These are phyloP conservation scores for Sporisorium reilianum DNA, from an alignment of 1,284 basidiomycete species.

Conservation along the genomic window DNA sequence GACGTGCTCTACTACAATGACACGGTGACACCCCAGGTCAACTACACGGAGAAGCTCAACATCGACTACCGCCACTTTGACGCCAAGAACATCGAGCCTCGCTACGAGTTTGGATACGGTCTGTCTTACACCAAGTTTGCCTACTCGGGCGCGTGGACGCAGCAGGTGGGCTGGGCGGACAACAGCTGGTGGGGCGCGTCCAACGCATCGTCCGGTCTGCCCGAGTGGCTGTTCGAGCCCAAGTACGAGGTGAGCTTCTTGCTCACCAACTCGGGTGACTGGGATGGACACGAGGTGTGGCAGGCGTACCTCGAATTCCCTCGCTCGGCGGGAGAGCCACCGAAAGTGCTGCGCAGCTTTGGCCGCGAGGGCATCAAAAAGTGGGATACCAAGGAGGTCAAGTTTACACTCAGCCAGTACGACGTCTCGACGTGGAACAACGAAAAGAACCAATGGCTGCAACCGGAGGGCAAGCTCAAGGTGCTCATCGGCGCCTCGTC, in stretches of 20 bases:
- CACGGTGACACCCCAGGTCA: constrained; percentile 49
- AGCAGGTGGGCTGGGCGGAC: constrained; percentile 37
- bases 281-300: constrained; percentile 60
- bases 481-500: constrained; percentile 56
- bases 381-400: constrained; percentile 38
- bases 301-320: constrained; percentile 63
- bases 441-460: constrained; percentile 48
- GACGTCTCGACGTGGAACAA: constrained; percentile 55
- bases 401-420: constrained; percentile 51
- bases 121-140: constrained; percentile 61
- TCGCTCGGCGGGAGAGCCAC: constrained; percentile 53
- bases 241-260: constrained; percentile 53
- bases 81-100: constrained; percentile 49
- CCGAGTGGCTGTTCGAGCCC: constrained; percentile 57
- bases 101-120: constrained; percentile 59
- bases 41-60: constrained; percentile 59
- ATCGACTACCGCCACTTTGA: constrained; percentile 62
- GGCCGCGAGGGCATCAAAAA: constrained; percentile 45
- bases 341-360: constrained; percentile 61
- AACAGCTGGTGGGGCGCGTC: constrained; percentile 51
- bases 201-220: constrained; percentile 42
- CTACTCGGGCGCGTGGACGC: constrained; percentile 46
- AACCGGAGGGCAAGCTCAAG: constrained; percentile 48
- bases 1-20: constrained; percentile 55
- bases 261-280: constrained; percentile 53